Conservation (phyloP, 805 yeast species). For the Lipomyces sp. region DNA sequence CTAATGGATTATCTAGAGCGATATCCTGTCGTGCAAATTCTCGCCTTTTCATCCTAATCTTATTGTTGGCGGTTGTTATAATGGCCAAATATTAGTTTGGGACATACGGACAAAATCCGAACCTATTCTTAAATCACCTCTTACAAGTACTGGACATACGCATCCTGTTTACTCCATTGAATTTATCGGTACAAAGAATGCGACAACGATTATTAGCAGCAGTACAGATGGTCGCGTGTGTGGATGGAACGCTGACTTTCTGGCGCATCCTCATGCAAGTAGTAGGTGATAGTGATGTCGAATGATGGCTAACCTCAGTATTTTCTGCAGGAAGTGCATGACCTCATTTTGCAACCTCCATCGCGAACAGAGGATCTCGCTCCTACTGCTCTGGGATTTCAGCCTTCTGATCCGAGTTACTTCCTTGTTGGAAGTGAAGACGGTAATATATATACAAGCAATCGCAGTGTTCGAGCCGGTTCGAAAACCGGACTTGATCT, state of each 20-base stretch:
- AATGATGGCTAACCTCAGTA: background rate
- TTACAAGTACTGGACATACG: slow-evolving; percentile 45
- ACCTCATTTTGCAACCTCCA: slow-evolving; percentile 41
- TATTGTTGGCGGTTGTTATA: slow-evolving; percentile 54
- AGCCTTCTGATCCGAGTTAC: slow-evolving; percentile 42
- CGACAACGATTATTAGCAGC: slow-evolving; percentile 45
- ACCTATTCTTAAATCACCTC: slow-evolving; percentile 46
- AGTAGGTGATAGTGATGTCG: background rate
- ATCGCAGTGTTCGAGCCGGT: slow-evolving; percentile 44
- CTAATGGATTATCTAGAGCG: slow-evolving; percentile 40
- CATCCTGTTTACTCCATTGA: slow-evolving; percentile 45
- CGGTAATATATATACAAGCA: slow-evolving; percentile 46
- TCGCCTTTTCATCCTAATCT: slow-evolving; percentile 50
- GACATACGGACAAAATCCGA: slow-evolving; percentile 47
- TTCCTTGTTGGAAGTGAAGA: slow-evolving; percentile 49
- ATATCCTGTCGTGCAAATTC: slow-evolving; percentile 50
- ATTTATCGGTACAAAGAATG: slow-evolving; percentile 41
- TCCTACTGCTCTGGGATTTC: slow-evolving; percentile 42
- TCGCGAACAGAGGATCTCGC: slow-evolving; percentile 41
- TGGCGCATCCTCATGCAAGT: slow-evolving; percentile 44
- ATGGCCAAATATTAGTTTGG: slow-evolving; percentile 60
- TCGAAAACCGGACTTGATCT: slow-evolving; percentile 44
- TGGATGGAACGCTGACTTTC: slow-evolving; percentile 48
- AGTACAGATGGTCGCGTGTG: slow-evolving; percentile 49
- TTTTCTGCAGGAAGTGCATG: slow-evolving; percentile 38